These are phyloP conservation scores for Thelephora ganbajun DNA, from an alignment of 768 basidiomycete genomes.

Conservation along the genomic window DNA sequence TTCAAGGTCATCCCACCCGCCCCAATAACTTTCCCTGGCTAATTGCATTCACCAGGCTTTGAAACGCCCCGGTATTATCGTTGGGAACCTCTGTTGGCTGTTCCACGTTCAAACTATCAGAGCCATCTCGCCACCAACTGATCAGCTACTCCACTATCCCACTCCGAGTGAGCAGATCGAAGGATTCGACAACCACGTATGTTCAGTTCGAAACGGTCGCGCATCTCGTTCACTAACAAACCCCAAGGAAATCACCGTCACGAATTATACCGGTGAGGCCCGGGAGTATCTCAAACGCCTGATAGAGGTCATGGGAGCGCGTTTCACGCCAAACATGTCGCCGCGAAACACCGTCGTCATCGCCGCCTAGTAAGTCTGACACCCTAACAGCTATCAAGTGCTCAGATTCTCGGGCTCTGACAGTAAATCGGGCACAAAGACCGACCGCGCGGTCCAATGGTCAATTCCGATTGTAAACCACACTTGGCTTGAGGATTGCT, in stretches of 20 bases:
- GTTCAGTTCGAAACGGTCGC: constrained; percentile 12
- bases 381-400: neutral
- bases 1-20: constrained; percentile 33
- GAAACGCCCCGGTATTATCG: constrained; percentile 37
- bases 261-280: constrained; percentile 79
- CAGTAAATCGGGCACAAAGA: constrained; percentile 32
- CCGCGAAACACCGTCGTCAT: constrained; percentile 67
- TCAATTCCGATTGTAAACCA: constrained; percentile 82
- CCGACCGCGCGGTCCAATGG: constrained; percentile 64
- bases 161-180: constrained; percentile 47
- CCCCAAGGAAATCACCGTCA: constrained; percentile 61
- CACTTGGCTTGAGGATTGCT: constrained; percentile 84
- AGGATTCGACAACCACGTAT: constrained; percentile 46
- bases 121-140: constrained; percentile 44
- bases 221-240: neutral
- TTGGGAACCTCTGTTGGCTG: constrained; percentile 69
- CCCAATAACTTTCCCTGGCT: neutral
- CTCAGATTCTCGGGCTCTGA: neutral
- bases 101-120: constrained; percentile 63
- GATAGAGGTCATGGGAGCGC: constrained; percentile 62
- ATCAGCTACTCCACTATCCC: constrained; percentile 79
- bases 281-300: constrained; percentile 83
- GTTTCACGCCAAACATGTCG: constrained; percentile 74
- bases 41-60: constrained; percentile 37
- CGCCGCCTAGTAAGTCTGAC: constrained; percentile 57